Conservation (phyloP, 345 rosid species). For the Psidium friedrichsthalianum region DNA sequence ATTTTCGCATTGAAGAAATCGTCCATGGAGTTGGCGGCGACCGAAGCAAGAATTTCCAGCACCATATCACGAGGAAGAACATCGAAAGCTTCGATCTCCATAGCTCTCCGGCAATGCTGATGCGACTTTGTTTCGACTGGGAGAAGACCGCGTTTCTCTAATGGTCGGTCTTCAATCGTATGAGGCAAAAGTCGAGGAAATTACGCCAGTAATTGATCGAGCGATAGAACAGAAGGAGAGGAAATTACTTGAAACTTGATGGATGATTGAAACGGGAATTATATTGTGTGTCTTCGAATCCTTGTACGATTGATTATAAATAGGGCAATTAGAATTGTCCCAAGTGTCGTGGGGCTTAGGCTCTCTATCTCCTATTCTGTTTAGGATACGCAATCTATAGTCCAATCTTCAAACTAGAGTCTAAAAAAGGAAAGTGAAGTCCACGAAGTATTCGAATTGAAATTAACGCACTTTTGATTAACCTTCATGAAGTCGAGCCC, state of each 20-base stretch:
- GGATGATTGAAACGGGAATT: not conserved
- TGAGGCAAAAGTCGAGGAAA: not conserved
- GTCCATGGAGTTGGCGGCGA: not conserved
- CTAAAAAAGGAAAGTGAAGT: not conserved
- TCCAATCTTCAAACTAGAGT: not conserved
- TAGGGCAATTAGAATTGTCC: not conserved
- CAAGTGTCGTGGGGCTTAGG: not conserved
- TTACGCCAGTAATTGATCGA: not conserved
- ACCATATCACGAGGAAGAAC: not conserved
- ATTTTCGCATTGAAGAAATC: not conserved
- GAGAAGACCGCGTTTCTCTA: not conserved
- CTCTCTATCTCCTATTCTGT: not conserved
- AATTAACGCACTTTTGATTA: no score
- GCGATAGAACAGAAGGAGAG: not conserved
- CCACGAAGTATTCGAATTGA: not conserved
- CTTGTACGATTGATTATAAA: not conserved
- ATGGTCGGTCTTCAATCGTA: not conserved
- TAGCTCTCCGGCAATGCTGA: not conserved
- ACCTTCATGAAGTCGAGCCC: no score
- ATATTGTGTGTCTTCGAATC: not conserved
- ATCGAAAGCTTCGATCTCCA: not conserved
- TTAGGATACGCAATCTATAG: not conserved
- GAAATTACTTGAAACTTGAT: not conserved
- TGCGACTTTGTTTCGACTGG: not conserved
- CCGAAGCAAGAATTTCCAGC: not conserved